A percentile compares a stretch with the other conserved stretches of the same genome.
phyloP scores from a whole-genome alignment of 345 rosid genomes.

The Gossypium sturtianum region DNA sequence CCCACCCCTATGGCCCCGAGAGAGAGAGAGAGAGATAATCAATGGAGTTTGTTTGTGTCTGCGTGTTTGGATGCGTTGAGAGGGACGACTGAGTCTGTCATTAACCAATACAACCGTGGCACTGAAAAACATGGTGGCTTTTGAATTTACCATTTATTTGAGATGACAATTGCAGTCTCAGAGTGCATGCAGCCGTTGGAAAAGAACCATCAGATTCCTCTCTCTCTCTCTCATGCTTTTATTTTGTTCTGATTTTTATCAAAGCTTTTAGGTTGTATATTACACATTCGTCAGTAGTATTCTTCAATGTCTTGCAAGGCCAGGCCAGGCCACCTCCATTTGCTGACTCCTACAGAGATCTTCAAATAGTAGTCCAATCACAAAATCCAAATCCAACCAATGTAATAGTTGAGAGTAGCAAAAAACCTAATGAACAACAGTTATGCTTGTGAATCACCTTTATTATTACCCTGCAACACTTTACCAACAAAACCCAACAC shows the following conservation, averaged over 20 bases:
- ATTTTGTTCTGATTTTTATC: constrained; percentile 1
- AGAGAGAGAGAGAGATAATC: constrained; percentile 9
- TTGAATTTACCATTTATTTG: constrained; percentile 26
- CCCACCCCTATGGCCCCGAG: constrained; percentile 7
- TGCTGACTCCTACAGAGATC: constrained; percentile 11
- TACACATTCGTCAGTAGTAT: neutral
- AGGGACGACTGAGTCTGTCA: constrained; percentile 35
- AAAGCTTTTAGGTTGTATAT: neutral
- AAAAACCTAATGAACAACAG: neutral
- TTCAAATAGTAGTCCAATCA: neutral
- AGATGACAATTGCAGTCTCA: neutral
- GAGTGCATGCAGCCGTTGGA: neutral
- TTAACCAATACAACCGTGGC: constrained; percentile 37
- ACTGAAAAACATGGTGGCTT: constrained; percentile 67
- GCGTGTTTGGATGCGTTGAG: constrained; percentile 27
- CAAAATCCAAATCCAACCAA: neutral
- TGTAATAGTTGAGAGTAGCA: neutral
- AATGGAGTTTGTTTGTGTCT: constrained; percentile 39
- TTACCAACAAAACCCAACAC: neutral
- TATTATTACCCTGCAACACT: neutral
- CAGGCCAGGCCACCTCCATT: neutral
- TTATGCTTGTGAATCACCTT: too few relatives aligned
- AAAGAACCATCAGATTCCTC: constrained; percentile 12
- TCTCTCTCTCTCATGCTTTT: neutral
- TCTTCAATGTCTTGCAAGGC: constrained; percentile 1